Conservation (phyloP, 805 yeast genomes). For the Starmerella vitae region DNA sequence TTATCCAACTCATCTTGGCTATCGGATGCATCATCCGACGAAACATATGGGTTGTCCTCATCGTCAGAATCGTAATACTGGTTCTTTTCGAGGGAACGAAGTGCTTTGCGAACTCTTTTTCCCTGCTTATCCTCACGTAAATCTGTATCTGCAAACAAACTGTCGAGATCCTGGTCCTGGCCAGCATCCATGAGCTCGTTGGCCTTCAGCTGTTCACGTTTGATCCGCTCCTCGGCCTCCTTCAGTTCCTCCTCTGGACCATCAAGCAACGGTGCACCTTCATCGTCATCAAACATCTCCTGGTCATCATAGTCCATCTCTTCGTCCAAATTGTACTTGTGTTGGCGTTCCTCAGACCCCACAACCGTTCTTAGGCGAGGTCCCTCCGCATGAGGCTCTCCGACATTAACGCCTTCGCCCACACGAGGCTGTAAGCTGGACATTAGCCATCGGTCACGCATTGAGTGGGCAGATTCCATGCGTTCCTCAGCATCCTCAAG, state of each 20-base stretch:
- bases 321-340: slow-evolving; percentile 49
- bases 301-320: slow-evolving; percentile 69
- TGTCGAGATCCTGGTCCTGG: slow-evolving; percentile 44
- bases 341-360: slow-evolving; percentile 32
- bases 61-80: slow-evolving; percentile 80
- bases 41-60: slow-evolving; percentile 68
- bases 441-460: slow-evolving; percentile 92
- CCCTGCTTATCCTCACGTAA: slow-evolving; percentile 74
- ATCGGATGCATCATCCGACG: slow-evolving; percentile 46
- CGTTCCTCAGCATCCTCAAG: slow-evolving; percentile 92
- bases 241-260: slow-evolving; percentile 91
- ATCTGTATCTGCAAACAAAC: slow-evolving; percentile 58
- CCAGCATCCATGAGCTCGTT: slow-evolving; percentile 63
- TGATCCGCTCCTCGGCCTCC: slow-evolving; percentile 51
- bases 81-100: slow-evolving; percentile 72
- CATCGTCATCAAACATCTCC: slow-evolving; percentile 96
- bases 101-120: slow-evolving; percentile 65
- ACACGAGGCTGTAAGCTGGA: slow-evolving; percentile 35
- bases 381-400: slow-evolving; percentile 7
- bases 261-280: slow-evolving; percentile 95
- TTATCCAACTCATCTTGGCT: slow-evolving; percentile 25
- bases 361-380: slow-evolving; percentile 23
- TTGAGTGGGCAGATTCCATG: slow-evolving; percentile 57
- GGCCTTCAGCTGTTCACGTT: slow-evolving; percentile 28
- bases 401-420: slow-evolving; percentile 28